phyloP scores from a whole-genome alignment of 225 moss, liverwort and hornwort genomes.

The Climacium dendroides region DNA sequence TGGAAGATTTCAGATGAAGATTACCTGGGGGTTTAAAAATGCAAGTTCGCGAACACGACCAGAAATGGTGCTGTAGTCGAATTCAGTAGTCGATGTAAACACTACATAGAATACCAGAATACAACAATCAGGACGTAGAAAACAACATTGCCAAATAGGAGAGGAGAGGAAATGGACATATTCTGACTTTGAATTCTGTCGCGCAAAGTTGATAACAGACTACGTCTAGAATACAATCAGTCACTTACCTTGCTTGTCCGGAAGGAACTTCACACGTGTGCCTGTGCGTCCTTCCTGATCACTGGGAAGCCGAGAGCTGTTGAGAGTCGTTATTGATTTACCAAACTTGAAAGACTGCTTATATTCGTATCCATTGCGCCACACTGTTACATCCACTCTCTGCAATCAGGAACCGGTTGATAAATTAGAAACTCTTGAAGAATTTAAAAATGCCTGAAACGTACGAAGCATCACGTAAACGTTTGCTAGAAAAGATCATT shows the following conservation, averaged over 20 bases:
- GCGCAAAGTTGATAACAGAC: not conserved
- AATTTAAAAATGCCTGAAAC: not conserved
- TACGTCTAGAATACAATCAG: not conserved
- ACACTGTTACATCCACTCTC: slow-evolving; percentile 87
- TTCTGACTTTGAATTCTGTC: not conserved
- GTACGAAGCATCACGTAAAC: not conserved
- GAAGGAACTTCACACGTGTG: slow-evolving; percentile 80
- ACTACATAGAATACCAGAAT: slow-evolving; percentile 24
- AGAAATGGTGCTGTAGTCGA: slow-evolving; percentile 72
- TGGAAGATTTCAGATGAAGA: not conserved
- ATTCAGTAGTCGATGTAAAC: slow-evolving; percentile 72
- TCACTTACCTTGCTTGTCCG: slow-evolving; percentile 59
- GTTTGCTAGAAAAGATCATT: not conserved
- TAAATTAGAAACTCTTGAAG: not conserved
- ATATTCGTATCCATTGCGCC: slow-evolving; percentile 74
- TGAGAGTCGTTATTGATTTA: slow-evolving; percentile 59
- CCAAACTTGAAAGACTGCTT: slow-evolving; percentile 65
- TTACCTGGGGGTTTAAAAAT: slow-evolving; percentile 87
- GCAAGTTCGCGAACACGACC: slow-evolving; percentile 89
- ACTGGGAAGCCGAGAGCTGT: slow-evolving; percentile 19
- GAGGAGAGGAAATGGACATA: not conserved
- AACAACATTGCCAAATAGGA: not conserved
- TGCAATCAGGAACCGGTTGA: slow-evolving; percentile 12
- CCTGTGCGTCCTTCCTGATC: slow-evolving; percentile 59
- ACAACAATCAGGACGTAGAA: not conserved